Percentiles rank a stretch among this genome's conserved stretches.
Conservation (phyloP, 257 asterid genomes). For the Lycium ferocissimum region DNA sequence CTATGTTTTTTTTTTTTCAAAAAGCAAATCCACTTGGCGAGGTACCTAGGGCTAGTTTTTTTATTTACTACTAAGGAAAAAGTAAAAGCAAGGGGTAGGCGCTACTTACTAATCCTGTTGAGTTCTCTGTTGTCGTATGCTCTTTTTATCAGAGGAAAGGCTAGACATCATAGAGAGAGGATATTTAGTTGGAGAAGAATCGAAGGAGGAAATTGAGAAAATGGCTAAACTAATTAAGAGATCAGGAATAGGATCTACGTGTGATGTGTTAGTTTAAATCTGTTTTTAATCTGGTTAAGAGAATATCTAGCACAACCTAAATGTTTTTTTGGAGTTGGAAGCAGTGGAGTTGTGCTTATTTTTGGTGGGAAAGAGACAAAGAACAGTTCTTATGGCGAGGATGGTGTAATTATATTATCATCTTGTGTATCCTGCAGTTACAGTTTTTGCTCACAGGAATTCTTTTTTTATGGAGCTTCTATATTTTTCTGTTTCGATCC, state of each 20-base stretch:
- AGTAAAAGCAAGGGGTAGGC: no score
- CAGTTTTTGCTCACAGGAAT: neutral
- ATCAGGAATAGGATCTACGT: neutral
- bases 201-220: neutral
- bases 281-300: constrained; percentile 25
- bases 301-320: constrained; percentile 8
- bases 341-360: constrained; percentile 1
- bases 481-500: neutral
- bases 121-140: no score
- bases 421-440: neutral
- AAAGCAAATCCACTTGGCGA: no score
- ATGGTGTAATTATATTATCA: neutral
- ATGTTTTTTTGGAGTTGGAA: constrained; percentile 16
- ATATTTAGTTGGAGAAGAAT: neutral
- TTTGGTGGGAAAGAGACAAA: neutral
- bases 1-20: neutral
- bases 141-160: neutral
- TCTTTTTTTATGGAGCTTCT: neutral
- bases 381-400: neutral
- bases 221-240: constrained; percentile 13
- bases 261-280: constrained; percentile 2
- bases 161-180: constrained; percentile 2
- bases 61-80: no score
- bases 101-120: no score
- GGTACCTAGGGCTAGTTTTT: no score